Base-by-base conservation (phyloP, 1,284 basidiomycete species). In the Puccinia triticina region DNA sequence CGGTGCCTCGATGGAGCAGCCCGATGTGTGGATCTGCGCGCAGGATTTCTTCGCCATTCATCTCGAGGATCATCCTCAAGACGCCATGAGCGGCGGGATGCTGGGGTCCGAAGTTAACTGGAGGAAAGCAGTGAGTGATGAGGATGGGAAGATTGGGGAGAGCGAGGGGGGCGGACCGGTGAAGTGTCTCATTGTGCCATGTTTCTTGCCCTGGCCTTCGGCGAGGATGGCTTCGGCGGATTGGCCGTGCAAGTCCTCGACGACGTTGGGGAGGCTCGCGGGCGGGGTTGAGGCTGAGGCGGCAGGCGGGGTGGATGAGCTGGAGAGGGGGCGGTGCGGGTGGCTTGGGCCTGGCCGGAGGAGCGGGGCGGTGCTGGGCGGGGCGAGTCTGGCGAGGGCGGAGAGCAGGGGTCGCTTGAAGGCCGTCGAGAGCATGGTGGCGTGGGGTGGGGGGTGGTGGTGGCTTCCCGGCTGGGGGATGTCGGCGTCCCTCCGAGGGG, bases 81-180 rank as follows among this genome's bases (percentile, higher is more conserved):
- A 99, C 97, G 88, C 96, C 96, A 88, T 99, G 96, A 46, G 96
- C 96, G 83, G 96, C 97, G 82, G 96, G 96, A 90, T 99, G 96
- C 88, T 99, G 96, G 83, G 96, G 95, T 91, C 94, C 94, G 87
- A 96, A 95, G 90, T 96, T 95, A 85, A 96, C 94, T 94, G 85
- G 34, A 37, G 2, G 14, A 40, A 66, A 21, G n/a, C n/a, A 37
- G 37, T 64, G 34, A 59, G 29, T 1, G n/a, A 12, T 40, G 11
- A 40, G 61, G 29, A 37, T 34, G 59, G 29, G 32, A 16, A 34
- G 11, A 11, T 34, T 10, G 29, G 26, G 32, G 29, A 12, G 29
- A 34, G 14, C 11, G 32, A 29, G 32, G 5, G 21, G 18, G n/a
- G 40, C 34, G 61, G n/a, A 77, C 76, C 76, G 18, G 77, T 79